A percentile compares a stretch with the other conserved stretches of the same genome.
Conservation (phyloP, 176 grass and related monocot species). For the Aechmea fasciata region DNA sequence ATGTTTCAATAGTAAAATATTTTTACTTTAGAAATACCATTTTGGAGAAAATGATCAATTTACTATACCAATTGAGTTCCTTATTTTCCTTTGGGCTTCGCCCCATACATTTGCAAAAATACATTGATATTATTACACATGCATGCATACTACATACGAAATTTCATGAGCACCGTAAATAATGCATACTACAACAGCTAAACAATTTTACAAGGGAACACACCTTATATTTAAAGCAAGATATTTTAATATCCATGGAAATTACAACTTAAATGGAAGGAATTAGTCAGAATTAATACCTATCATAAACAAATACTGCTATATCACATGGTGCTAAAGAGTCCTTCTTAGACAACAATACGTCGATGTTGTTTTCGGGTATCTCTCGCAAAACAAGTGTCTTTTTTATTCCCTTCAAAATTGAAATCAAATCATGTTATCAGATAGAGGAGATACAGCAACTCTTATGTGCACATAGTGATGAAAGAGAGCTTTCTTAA, state of each 20-base stretch:
- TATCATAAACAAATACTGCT: conserved; percentile 82
- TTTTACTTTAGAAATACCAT: no score
- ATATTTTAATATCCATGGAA: no score
- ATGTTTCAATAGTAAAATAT: no score
- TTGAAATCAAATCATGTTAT: no score
- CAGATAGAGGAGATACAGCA: conserved; percentile 4
- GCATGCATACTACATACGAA: no score
- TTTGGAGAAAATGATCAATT: background rate
- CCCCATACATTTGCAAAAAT: background rate
- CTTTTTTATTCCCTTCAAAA: conserved; percentile 48
- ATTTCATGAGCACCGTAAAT: no score
- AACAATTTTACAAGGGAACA: no score
- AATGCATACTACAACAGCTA: no score
- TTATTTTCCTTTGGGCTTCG: no score
- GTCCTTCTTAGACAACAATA: conserved; percentile 64
- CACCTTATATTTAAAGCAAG: no score
- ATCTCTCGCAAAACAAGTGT: conserved; percentile 81
- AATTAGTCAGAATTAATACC: conserved; percentile 24
- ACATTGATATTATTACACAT: no score
- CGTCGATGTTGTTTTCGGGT: conserved; percentile 72
- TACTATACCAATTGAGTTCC: background rate
- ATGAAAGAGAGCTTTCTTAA: background rate
- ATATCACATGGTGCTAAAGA: conserved; percentile 76
- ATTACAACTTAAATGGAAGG: no score
- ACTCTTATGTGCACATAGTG: background rate